Base-by-base conservation (phyloP, 78 protist species). In the Tieghemostelium lacteum region DNA sequence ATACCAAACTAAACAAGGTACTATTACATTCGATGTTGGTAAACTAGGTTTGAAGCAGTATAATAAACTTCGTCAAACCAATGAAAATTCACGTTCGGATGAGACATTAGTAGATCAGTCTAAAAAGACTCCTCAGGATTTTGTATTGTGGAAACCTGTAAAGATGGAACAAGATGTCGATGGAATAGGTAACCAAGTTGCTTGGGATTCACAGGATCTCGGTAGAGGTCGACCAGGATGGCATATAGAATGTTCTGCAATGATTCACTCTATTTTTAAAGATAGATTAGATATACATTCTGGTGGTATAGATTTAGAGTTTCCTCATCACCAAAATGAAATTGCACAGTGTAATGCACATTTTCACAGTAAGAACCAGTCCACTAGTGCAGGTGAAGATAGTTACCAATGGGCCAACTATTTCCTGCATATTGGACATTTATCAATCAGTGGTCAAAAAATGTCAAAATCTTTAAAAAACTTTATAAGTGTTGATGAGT, bases 261-360 rank as follows among this genome's bases (percentile, higher is more conserved):
- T 96, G 96, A 50, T 91, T 7, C 40, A 66, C 28, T 67, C 75
- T 22, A 49, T 93, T 16, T 87, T 95, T 36, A 95, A 95, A 6
- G 69, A 42, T 17, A 69, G 34, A 40, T 49, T 98, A 55, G 98
- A 97, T 76, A 28, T 98, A 12, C 99, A 98, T 86, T 40, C 97
- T 7, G 99, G 99, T 6, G 99, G 99, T 28, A 49, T 77, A 29
- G 99, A 99, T 73, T 93, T 99, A 20, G 61, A 70, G 45, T 99
- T 99, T 66, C 99, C 99, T 10, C 99, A 99, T 91, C 99, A 99
- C 73, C 99, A 99, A 77, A 99, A 99, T 77, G 99, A 99, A 94
- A 60, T 99, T 17, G 99, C 98, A 22, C 99, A 98, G 73, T 95
- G 94, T 20, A 96, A 96, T 55, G 99, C 97, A 4, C 70, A 70